Conservation (phyloP, 139 green algal genomes). For the Chlorella sorokiniana region DNA sequence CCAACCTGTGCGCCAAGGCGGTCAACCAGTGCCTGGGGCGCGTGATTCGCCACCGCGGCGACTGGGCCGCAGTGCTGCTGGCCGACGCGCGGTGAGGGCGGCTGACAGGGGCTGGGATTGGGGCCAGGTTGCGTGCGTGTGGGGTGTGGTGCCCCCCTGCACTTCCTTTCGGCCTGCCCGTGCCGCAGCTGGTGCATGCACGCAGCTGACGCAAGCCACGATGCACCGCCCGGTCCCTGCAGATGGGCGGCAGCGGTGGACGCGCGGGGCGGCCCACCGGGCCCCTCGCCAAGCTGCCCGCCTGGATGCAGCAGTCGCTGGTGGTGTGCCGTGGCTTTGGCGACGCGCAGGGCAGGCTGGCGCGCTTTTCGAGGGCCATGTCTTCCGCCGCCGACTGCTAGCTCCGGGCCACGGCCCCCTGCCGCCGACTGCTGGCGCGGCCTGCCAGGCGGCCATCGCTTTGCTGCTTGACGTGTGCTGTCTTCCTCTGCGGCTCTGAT, state of each 20-base stretch:
- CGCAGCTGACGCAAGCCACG: not conserved
- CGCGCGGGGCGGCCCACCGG: not conserved
- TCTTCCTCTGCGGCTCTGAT: no score
- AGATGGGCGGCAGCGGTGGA: not conserved
- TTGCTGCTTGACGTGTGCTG: no score
- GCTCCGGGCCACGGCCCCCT: no score
- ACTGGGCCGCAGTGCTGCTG: constrained; percentile 93
- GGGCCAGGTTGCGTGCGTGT: not conserved
- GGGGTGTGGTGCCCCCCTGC: not conserved
- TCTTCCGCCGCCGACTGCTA: not conserved
- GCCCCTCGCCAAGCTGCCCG: constrained; percentile 68
- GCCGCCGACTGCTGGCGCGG: no score
- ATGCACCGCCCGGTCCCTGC: not conserved
- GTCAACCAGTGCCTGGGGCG: constrained; percentile 97
- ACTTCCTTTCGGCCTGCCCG: not conserved
- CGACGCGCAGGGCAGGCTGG: constrained; percentile 44
- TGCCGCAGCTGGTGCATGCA: not conserved
- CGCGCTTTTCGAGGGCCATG: constrained; percentile 35
- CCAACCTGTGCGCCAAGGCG: constrained; percentile 84
- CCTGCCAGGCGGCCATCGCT: no score
- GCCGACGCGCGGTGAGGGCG: constrained; percentile 65
- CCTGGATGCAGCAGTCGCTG: constrained; percentile 75
- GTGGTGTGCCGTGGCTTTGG: constrained; percentile 47
- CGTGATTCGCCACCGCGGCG: constrained; percentile 78
- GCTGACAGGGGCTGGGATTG: no score